Conservation (phyloP, 768 basidiomycete species). For the Ramaria sp. region DNA sequence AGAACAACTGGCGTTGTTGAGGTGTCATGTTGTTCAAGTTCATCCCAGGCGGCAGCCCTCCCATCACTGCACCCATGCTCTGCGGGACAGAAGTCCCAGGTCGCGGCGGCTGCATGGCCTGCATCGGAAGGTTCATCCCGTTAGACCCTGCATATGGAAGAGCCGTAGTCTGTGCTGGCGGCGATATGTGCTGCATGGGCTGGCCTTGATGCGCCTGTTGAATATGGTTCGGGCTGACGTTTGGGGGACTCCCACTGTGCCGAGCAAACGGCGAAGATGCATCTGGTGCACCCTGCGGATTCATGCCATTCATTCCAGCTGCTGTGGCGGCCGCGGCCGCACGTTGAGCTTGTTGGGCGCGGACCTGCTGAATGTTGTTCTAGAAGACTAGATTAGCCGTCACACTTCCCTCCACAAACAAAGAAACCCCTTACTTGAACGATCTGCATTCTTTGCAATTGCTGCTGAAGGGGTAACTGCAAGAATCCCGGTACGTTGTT, state of each 20-base stretch:
- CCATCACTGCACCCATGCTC: conserved; percentile 13
- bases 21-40: conserved; percentile 21
- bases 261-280: conserved; percentile 3
- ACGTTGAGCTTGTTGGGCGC: conserved; percentile 1
- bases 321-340: neutral
- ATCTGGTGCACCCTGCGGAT: neutral
- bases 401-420: neutral
- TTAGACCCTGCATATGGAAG: neutral
- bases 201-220: neutral
- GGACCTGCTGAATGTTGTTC: conserved; percentile 6
- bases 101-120: neutral
- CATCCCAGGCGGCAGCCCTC: conserved; percentile 12
- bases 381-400: neutral
- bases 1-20: conserved; percentile 37
- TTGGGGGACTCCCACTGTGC: conserved; percentile 7
- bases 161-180: neutral
- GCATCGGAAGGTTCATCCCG: neutral
- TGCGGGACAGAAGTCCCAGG: neutral
- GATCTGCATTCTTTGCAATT: conserved; percentile 47
- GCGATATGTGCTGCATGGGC: neutral
- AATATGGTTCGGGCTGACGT: neutral
- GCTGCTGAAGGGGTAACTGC: conserved; percentile 36
- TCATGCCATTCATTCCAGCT: neutral
- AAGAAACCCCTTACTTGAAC: conserved; percentile 37
- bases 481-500: conserved; percentile 43